Conservation (phyloP, 2,329 filamentous ascomycete species). For the Bipolaris victoriae region DNA sequence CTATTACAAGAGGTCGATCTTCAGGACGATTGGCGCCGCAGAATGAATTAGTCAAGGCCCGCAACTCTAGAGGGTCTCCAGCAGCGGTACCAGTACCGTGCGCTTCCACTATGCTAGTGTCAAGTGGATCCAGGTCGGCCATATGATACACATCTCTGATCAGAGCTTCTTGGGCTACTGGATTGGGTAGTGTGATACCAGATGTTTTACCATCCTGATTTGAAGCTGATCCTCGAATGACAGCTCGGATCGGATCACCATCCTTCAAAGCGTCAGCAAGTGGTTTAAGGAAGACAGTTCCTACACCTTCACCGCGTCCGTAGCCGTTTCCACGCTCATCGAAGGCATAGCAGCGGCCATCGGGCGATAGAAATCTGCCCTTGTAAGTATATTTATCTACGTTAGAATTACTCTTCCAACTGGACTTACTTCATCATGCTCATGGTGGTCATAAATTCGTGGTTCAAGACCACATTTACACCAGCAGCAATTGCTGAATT, state of each 20-base stretch:
- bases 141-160: constrained; percentile 41
- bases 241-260: constrained; percentile 33
- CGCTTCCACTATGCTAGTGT: constrained; percentile 29
- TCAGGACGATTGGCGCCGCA: too few relatives aligned
- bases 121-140: constrained; percentile 40
- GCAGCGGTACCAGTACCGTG: constrained; percentile 60
- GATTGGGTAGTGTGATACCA: constrained; percentile 30
- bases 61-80: constrained; percentile 1
- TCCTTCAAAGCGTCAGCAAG: constrained; percentile 26
- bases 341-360: constrained; percentile 37
- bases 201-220: constrained; percentile 22
- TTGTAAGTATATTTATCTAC: constrained; percentile 10
- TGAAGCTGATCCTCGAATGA: constrained; percentile 30
- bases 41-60: too few relatives aligned
- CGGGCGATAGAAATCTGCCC: constrained; percentile 14
- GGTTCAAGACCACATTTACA: constrained; percentile 13
- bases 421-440: too few relatives aligned
- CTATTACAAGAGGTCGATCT: constrained; percentile 9
- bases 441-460: too few relatives aligned
- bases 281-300: constrained; percentile 31
- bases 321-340: constrained; percentile 57
- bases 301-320: constrained; percentile 33
- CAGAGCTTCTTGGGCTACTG: constrained; percentile 53
- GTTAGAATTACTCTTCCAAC: constrained; percentile 7
- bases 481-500: too few relatives aligned